phyloP scores from a whole-genome alignment of 2,329 filamentous ascomycete species.

The Aspergillus alliaceus region DNA sequence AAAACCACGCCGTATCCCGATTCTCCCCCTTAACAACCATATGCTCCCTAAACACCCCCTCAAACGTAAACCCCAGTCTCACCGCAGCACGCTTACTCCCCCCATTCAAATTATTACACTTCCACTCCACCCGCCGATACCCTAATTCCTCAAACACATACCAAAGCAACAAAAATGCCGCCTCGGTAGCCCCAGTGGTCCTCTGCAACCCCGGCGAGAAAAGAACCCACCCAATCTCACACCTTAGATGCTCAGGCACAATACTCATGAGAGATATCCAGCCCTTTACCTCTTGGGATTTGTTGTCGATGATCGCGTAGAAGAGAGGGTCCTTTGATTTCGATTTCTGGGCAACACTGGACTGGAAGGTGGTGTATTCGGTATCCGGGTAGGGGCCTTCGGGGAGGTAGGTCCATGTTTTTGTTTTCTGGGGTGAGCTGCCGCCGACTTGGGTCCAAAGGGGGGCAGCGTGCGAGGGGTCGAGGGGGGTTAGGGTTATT shows the following conservation, averaged over 20 bases:
- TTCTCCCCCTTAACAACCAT: conserved; percentile 58
- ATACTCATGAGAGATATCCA: conserved; percentile 1
- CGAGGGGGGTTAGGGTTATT: not conserved
- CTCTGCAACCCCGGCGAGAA: not conserved
- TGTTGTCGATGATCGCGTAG: not conserved
- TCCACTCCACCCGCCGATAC: conserved; percentile 64
- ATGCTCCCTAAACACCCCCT: conserved; percentile 63
- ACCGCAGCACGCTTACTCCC: conserved; percentile 55
- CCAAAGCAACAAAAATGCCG: conserved; percentile 40
- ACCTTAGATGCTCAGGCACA: not conserved
- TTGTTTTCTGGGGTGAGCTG: not conserved
- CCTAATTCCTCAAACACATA: conserved; percentile 56
- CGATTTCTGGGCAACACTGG: not conserved
- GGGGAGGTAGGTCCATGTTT: not conserved
- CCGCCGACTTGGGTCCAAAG: not conserved
- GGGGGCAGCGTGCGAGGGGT: not conserved
- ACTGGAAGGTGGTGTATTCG: not conserved
- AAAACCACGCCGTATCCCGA: conserved; percentile 62
- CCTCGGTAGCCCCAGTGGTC: not conserved
- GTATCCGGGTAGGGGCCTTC: not conserved
- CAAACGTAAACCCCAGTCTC: conserved; percentile 59
- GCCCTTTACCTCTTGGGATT: not conserved
- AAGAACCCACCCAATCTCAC: not conserved
- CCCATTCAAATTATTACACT: conserved; percentile 59
- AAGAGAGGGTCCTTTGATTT: not conserved